A percentile compares a stretch with the other conserved stretches of the same genome.
Conservation (phyloP, 1,139 yeast species). For the Kodamaea derodonti region DNA sequence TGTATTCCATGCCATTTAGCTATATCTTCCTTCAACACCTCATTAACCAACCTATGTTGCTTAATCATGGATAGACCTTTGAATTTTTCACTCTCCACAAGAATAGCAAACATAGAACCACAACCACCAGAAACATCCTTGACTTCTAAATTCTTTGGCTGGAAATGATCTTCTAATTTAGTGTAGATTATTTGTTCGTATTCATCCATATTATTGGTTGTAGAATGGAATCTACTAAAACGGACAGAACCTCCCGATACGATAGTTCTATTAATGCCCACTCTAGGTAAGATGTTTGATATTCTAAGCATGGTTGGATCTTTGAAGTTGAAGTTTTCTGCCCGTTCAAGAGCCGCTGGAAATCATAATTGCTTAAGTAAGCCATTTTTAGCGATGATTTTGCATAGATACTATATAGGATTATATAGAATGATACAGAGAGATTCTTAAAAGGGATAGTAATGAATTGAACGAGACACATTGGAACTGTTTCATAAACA, state of each 20-base stretch:
- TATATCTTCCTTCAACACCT: conserved; percentile 78
- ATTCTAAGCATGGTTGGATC: no score
- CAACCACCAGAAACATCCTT: conserved; percentile 90
- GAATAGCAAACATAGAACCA: conserved; percentile 95
- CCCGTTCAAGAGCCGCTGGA: no score
- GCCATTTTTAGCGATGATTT: no score
- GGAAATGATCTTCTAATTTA: conserved; percentile 50
- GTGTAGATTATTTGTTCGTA: conserved; percentile 66
- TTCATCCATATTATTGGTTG: conserved; percentile 39
- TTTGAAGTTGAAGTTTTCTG: no score
- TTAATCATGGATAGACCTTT: conserved; percentile 80
- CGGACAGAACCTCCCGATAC: conserved; percentile 4
- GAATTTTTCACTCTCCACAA: conserved; percentile 68
- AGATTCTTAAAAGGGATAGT: no score
- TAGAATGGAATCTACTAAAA: conserved; percentile 1
- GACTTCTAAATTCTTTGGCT: conserved; percentile 61
- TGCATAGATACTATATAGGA: no score
- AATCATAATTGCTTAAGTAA: no score
- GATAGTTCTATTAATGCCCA: not conserved
- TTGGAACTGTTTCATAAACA: no score
- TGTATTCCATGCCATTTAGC: conserved; percentile 94
- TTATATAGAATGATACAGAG: no score
- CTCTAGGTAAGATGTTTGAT: no score
- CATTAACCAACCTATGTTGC: conserved; percentile 89
- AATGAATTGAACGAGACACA: no score